These are phyloP conservation scores for Chrysochromulina parva DNA, from an alignment of 78 protist species.

Conservation along the genomic window DNA sequence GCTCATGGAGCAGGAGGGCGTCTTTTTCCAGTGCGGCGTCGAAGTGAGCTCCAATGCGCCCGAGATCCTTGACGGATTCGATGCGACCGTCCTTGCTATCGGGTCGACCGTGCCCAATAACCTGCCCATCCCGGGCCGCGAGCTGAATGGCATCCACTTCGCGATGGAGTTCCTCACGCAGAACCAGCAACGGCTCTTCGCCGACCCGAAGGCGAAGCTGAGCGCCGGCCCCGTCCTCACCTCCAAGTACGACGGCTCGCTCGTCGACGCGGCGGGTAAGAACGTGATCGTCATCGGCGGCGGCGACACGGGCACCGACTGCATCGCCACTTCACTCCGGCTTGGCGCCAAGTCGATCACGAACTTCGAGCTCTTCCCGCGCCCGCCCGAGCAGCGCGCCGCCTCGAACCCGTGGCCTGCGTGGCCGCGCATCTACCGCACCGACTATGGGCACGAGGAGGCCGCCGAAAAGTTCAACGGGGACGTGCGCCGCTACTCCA, in stretches of 20 bases:
- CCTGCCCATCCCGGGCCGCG: constrained; percentile 74
- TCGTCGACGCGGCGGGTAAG: constrained; percentile 73
- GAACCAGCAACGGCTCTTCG: constrained; percentile 14
- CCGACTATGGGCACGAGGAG: constrained; percentile 88
- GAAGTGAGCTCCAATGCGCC: constrained; percentile 51
- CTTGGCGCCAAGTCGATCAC: constrained; percentile 44
- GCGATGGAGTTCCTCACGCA: constrained; percentile 79
- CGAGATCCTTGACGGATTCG: constrained; percentile 38
- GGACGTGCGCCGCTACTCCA: constrained; percentile 37
- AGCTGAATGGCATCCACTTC: constrained; percentile 60
- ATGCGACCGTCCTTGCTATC: constrained; percentile 62
- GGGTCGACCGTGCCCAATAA: constrained; percentile 77
- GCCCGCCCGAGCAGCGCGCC: background rate
- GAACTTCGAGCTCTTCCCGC: constrained; percentile 60
- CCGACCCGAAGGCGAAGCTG: background rate
- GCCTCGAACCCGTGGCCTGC: constrained; percentile 39
- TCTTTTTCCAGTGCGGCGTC: constrained; percentile 46
- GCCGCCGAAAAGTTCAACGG: constrained; percentile 15
- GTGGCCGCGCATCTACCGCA: constrained; percentile 77
- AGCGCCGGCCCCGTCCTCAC: background rate
- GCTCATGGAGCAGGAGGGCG: constrained; percentile 71
- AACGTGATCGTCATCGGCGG: constrained; percentile 82
- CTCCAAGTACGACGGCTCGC: background rate
- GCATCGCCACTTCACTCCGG: constrained; percentile 57
- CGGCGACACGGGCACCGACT: constrained; percentile 88